phyloP scores from a whole-genome alignment of 2,329 filamentous ascomycete genomes.

The Penicillium sp. region DNA sequence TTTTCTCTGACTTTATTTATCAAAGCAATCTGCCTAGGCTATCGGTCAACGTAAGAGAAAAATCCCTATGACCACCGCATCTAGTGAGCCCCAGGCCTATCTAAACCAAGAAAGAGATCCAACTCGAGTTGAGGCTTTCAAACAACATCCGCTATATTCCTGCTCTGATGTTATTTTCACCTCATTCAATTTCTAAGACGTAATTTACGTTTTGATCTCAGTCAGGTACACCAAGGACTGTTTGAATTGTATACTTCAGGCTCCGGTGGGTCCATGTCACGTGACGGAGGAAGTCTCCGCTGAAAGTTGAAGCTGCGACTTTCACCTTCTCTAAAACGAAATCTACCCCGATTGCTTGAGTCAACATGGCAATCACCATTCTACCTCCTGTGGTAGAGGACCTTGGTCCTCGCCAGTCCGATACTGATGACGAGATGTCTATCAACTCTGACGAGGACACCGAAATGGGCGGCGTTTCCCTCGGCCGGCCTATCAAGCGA shows the following conservation, averaged over 20 bases:
- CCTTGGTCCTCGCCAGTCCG: conserved; percentile 29
- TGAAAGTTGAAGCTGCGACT: conserved; percentile 1
- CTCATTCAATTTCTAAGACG: too few relatives aligned
- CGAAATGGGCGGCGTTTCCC: conserved; percentile 27
- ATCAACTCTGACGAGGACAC: conserved; percentile 47
- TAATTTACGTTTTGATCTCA: too few relatives aligned
- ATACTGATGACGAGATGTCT: conserved; percentile 52
- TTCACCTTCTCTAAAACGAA: conserved; percentile 2
- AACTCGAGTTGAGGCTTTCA: too few relatives aligned
- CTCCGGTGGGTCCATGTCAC: conserved; percentile 4
- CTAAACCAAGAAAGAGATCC: too few relatives aligned
- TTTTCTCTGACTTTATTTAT: too few relatives aligned
- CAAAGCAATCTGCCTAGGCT: too few relatives aligned
- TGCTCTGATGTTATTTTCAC: too few relatives aligned
- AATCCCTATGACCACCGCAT: too few relatives aligned
- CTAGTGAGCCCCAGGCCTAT: too few relatives aligned
- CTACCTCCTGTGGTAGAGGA: conserved; percentile 49
- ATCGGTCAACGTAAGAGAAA: too few relatives aligned
- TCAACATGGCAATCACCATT: conserved; percentile 59
- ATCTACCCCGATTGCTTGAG: conserved; percentile 1
- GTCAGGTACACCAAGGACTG: too few relatives aligned
- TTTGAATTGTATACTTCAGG: neutral
- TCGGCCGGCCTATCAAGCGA: conserved; percentile 38
- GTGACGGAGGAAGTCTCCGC: conserved; percentile 19
- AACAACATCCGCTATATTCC: too few relatives aligned